Evolutionary conservation across 1,284 basidiomycete genomes (phyloP).

Genomic region (Moesziomyces parantarcticus): DNA sequence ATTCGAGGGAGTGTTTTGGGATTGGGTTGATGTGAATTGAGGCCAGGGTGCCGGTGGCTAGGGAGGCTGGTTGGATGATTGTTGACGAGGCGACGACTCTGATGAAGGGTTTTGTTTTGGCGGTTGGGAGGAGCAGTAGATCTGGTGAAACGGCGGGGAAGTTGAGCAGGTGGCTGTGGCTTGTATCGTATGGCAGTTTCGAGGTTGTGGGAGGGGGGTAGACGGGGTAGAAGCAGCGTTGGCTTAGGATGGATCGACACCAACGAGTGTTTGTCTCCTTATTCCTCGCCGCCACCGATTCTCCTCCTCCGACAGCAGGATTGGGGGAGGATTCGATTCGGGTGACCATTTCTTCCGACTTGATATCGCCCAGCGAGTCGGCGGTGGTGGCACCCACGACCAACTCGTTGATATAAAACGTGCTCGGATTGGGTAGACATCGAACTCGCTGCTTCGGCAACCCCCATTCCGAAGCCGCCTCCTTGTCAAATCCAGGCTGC

Average conservation of each 20-base stretch:
- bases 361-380: conserved; percentile 88
- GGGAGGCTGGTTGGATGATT: conserved; percentile 75
- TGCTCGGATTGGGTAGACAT: conserved; percentile 85
- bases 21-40: conserved; percentile 30
- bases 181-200: conserved; percentile 51
- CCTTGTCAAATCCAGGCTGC: conserved; percentile 77
- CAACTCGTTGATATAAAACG: conserved; percentile 85
- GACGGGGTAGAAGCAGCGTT: conserved; percentile 93
- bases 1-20: conserved; percentile 2
- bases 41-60: conserved; percentile 6
- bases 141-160: conserved; percentile 74
- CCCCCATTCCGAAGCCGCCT: conserved; percentile 19
- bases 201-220: conserved; percentile 85
- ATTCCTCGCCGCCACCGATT: conserved; percentile 61
- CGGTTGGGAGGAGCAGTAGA: conserved; percentile 82
- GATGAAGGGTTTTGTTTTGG: conserved; percentile 38
- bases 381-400: conserved; percentile 82
- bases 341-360: conserved; percentile 83
- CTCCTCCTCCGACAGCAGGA: conserved; percentile 50
- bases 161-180: conserved; percentile 53
- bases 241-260: conserved; percentile 80
- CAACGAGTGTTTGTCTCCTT: conserved; percentile 32
- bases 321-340: conserved; percentile 70
- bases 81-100: conserved; percentile 76
- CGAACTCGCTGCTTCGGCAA: conserved; percentile 74